These are phyloP conservation scores for Phytophthora agathidicida DNA, from an alignment of 352 stramenopile species.

Conservation along the genomic window DNA sequence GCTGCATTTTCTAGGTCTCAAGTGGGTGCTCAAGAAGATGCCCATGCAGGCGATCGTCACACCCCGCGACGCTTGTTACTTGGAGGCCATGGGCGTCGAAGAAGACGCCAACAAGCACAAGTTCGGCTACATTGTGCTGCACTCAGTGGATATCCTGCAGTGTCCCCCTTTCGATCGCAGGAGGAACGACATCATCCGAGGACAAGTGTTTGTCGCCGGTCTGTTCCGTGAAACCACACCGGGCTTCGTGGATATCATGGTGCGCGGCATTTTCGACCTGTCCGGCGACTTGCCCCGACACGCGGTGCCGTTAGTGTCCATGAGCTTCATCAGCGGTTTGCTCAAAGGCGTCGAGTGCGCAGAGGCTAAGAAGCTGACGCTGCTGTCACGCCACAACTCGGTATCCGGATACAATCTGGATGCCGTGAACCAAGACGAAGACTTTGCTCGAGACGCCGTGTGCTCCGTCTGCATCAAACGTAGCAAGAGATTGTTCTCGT, in stretches of 20 bases:
- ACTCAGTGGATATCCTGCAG: constrained; percentile 51
- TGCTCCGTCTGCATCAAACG: constrained; percentile 43
- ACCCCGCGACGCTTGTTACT: constrained; percentile 27
- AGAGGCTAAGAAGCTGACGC: constrained; percentile 63
- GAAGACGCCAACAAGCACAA: constrained; percentile 32
- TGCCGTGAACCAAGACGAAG: constrained; percentile 16
- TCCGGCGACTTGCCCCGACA: constrained; percentile 38
- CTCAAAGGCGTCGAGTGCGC: constrained; percentile 47
- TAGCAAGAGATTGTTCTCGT: constrained; percentile 23
- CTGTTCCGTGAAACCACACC: constrained; percentile 48
- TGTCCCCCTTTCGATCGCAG: constrained; percentile 45
- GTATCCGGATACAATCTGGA: constrained; percentile 31
- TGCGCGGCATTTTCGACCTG: constrained; percentile 52
- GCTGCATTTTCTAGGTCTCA: constrained; percentile 58
- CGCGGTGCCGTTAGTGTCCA: constrained; percentile 34
- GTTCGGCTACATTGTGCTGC: constrained; percentile 54
- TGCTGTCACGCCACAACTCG: constrained; percentile 37
- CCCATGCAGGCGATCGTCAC: constrained; percentile 29
- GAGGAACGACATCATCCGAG: constrained; percentile 37
- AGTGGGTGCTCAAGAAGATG: constrained; percentile 53
- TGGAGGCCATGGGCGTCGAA: constrained; percentile 58
- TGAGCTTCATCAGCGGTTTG: constrained; percentile 43
- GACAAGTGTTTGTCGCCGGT: constrained; percentile 31
- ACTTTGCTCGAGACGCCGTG: constrained; percentile 18
- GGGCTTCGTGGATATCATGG: constrained; percentile 51